Evolutionary conservation across 2,329 filamentous ascomycete species (phyloP), one percentile per base, ranked within the genome.

Genomic region (Phialophora verrucosa): DNA sequence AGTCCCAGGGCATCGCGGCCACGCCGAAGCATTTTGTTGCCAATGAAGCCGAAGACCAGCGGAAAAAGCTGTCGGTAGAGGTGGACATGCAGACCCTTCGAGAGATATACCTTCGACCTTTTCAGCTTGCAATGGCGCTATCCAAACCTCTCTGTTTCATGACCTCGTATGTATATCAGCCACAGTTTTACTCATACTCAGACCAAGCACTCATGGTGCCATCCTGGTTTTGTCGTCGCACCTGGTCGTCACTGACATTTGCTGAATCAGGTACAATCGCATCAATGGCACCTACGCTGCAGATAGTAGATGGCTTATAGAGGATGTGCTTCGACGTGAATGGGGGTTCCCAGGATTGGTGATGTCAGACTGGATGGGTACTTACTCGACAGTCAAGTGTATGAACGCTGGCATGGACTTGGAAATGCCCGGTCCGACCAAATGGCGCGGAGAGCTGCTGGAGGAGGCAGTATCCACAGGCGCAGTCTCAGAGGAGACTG

Each of bases 391-490:
- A 4, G 77, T 77, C 2, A 78, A 79, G 51, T 76, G 78, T 7
- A 75, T 82, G 56, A 77, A 77, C 25, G 79, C 79, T 17, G 80
- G 80, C 3, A 73, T 80, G 6, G 80, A 82, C 62, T 74, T 82
- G 2, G 80, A 82, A 66, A 82, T 82, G 80, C 80, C 80, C 0
- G 80, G 80, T 6, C 77, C 78, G 47, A 76, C 78, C n/a, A 75
- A 76, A 66, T 79, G 11, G 14, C 49, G 49, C 5, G 49, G 78
- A 77, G 54, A 42, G 14, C 27, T 50, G 42, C 27, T 29, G 27
- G 27, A 29, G 27, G 27, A 29, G 27, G 27, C 27, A 7, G 27
- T 29, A 29, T 29, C 27, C 27, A 29, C 27, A 3, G 27, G 27
- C 27, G 27, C 27, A 29, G 27, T 29, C 27, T 29, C 27, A 4